Evolutionary conservation across 495 filamentous ascomycete species (phyloP), one percentile per base, ranked within the genome.

Genomic region (Neurospora africana): DNA sequence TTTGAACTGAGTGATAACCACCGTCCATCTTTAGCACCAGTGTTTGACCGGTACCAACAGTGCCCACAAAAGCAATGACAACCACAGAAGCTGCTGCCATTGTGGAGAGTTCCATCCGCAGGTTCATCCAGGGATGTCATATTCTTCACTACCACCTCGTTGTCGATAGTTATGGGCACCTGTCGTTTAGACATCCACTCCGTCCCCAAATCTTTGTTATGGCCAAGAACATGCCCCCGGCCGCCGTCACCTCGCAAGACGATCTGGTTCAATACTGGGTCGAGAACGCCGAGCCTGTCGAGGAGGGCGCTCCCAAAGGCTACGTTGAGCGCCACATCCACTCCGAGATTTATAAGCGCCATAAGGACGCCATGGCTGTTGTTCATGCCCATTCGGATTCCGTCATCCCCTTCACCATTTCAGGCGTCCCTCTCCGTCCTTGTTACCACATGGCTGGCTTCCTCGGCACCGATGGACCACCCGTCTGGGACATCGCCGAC

Each of bases 111-210:
- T 0, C 0, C 4, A 68, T 69, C 27, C 69, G 70, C 19, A 71
- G 73, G 17, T 77, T 77, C 39, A 78, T 81, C 30, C 19, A 75
- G 15, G 79, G 72, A 37, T 69, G 72, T 53, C 78, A 80, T 68
- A 81, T 81, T 27, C 74, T 81, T 1, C 79, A 81, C 68, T 61
- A 77, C 65, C 79, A 86, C 37, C 75, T 76, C 33, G 80, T 88
- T 39, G 73, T 89, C 44, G 86, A 88, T 71, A 85, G 84, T 7
- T 88, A 84, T 71, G 86, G 86, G 53, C 86, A 88, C 67, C 78
- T 87, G 40, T 86, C 86, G 4, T 72, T 87, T 38, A 80, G 86
- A 1, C 76, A 87, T 71, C 84, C 83, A 0, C 17, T 73, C 44
- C 81, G 82, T 43, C 75, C 76, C 2, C 23, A 76, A 6, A 79